Evolutionary conservation across 2,329 filamentous ascomycete species (phyloP), one percentile per base, ranked within the genome.

Genomic region (Phyllachora maydis): DNA sequence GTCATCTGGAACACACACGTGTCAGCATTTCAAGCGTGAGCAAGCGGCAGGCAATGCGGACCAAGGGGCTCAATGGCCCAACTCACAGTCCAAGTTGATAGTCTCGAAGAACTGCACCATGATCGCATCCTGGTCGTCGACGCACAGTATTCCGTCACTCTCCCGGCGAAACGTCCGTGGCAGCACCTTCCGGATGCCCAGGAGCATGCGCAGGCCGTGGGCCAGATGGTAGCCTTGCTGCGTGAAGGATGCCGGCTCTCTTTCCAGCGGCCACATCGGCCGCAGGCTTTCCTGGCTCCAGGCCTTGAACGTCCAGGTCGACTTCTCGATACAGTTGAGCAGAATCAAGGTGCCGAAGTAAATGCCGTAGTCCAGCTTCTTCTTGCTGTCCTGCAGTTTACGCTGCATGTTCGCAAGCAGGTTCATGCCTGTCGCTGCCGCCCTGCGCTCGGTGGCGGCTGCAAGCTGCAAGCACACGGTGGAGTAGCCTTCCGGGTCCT

Each of bases 271-370:
- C 67, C 67, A 73, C 20, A 57, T 54, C 1, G 55, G 54, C 3
- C 60, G 54, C 14, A 70, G 53, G 23, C 61, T 59, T 26, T 65
- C 56, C 37, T 71, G 62, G 34, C 71, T 65, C 65, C 66, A 74
- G 2, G 63, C 65, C 31, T 70, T 69, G 46, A 72, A 72, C 1
- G 64, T 60, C 68, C 67, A 74, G 0, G 66, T 72, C 0, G 65
- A 66, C 45, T 72, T 73, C 38, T 74, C 68, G 9, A 72, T 52
- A 32, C 65, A 70, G 36, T 69, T 70, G 22, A 73, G 54, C 30
- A 72, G 59, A 25, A 73, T 59, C 26, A 73, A 42, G 3, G 63
- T 57, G 3, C 65, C 59, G 12, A 72, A 54, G 35, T 67, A 72
- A 43, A 68, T 61, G 32, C 57, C 57, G 35, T 68, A 69, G 16